Percentiles rank a stretch among this genome's conserved stretches.
phyloP scores from a whole-genome alignment of 108 stramenopile species.

The Nitzschia sp. region DNA sequence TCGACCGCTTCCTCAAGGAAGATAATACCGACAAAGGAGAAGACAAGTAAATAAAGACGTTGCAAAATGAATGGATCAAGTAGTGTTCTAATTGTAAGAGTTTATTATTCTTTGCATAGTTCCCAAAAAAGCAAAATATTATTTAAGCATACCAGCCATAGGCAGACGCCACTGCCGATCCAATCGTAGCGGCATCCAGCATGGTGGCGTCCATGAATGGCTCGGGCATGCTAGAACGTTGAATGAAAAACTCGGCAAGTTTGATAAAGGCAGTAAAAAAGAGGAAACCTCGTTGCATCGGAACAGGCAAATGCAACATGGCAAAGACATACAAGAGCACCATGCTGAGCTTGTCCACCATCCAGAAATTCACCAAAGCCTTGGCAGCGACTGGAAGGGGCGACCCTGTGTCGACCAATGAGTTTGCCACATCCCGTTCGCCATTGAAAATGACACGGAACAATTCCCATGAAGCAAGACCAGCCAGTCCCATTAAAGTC shows the following conservation, averaged over 20 bases:
- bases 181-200: conserved; percentile 7
- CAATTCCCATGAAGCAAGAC: conserved; percentile 9
- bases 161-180: conserved; percentile 9
- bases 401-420: conserved; percentile 7
- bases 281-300: conserved; percentile 16
- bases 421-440: conserved; percentile 1
- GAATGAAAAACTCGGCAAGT: conserved; percentile 17
- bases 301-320: conserved; percentile 11
- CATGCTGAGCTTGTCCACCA: conserved; percentile 29
- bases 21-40: too few relatives aligned
- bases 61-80: too few relatives aligned
- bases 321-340: conserved; percentile 22
- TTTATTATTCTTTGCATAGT: too few relatives aligned
- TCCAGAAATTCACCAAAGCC: conserved; percentile 34
- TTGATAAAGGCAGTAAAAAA: conserved; percentile 9
- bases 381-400: conserved; percentile 16
- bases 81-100: too few relatives aligned
- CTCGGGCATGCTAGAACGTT: conserved; percentile 16
- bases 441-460: neutral
- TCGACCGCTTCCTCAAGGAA: conserved; percentile 53
- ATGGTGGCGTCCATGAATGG: conserved; percentile 7
- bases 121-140: too few relatives aligned
- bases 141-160: too few relatives aligned
- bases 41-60: too few relatives aligned
- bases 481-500: conserved; percentile 13